These are phyloP conservation scores for Amanita brunnescens DNA, from an alignment of 768 basidiomycete species.

Conservation along the genomic window DNA sequence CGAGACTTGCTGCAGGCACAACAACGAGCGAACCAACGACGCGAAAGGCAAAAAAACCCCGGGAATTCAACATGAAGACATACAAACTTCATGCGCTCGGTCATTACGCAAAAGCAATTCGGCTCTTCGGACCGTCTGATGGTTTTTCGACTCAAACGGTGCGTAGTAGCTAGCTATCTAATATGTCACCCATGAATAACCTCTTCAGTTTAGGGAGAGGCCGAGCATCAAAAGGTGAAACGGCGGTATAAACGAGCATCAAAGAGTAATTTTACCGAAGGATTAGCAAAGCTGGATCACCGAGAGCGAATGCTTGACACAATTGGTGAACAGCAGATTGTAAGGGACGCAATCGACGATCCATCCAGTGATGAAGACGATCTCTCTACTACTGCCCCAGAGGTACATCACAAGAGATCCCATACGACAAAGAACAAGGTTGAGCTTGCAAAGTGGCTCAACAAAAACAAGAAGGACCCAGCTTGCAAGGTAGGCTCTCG, in stretches of 20 bases:
- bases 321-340: neutral
- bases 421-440: neutral
- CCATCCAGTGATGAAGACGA: neutral
- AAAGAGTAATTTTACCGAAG: too few species aligned
- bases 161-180: too few species aligned
- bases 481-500: constrained; percentile 5
- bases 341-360: neutral
- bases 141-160: constrained; percentile 26
- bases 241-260: constrained; percentile 20
- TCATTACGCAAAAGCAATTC: constrained; percentile 18
- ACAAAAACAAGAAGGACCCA: neutral
- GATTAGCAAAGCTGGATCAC: constrained; percentile 9
- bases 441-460: neutral
- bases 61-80: constrained; percentile 15
- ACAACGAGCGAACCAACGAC: neutral
- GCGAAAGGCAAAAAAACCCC: too few species aligned
- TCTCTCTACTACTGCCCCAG: constrained; percentile 9
- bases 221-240: constrained; percentile 27
- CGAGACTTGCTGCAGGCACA: neutral
- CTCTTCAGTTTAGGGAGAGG: constrained; percentile 31
- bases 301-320: neutral
- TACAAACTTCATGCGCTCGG: constrained; percentile 24
- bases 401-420: constrained; percentile 2
- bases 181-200: too few species aligned
- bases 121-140: constrained; percentile 20